These are phyloP conservation scores for Mortierella alpina DNA, from an alignment of 192 early-diverging fungal genomes.

Conservation along the genomic window DNA sequence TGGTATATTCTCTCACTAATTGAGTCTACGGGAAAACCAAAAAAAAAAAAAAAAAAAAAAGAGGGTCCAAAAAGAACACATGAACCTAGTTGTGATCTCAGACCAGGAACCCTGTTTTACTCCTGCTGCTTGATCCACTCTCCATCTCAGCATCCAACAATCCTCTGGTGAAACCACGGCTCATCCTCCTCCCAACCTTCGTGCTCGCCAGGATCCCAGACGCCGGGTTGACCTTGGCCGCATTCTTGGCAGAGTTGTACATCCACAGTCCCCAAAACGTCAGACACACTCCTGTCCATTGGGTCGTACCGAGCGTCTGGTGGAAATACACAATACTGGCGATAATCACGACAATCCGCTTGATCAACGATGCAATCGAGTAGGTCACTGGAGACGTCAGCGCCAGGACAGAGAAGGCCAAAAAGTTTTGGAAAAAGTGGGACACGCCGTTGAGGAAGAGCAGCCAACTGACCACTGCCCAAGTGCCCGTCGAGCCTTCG, in stretches of 20 bases:
- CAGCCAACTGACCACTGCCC: conserved; percentile 53
- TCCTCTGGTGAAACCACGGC: conserved; percentile 16
- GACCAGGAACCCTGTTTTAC: conserved; percentile 22
- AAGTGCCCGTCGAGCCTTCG: conserved; percentile 3
- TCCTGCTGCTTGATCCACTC: neutral
- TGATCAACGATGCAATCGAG: conserved; percentile 85
- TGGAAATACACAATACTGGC: conserved; percentile 87
- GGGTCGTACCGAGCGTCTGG: conserved; percentile 73
- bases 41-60: neutral
- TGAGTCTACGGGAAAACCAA: neutral
- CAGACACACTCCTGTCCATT: conserved; percentile 79
- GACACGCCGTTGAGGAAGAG: conserved; percentile 82
- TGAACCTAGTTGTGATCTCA: neutral
- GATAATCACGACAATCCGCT: conserved; percentile 90
- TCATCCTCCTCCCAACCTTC: conserved; percentile 38
- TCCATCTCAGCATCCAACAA: conserved; percentile 20
- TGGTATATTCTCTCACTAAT: too few species aligned
- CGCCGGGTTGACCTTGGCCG: conserved; percentile 37
- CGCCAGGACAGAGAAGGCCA: conserved; percentile 83
- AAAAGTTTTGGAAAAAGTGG: conserved; percentile 84
- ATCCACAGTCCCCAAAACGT: conserved; percentile 88
- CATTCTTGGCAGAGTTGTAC: conserved; percentile 82
- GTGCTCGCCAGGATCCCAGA: conserved; percentile 22
- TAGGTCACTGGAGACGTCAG: conserved; percentile 88
- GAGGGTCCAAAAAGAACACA: neutral